These are phyloP conservation scores for Sarcodon sp. DNA, from an alignment of 768 basidiomycete species.

Conservation along the genomic window DNA sequence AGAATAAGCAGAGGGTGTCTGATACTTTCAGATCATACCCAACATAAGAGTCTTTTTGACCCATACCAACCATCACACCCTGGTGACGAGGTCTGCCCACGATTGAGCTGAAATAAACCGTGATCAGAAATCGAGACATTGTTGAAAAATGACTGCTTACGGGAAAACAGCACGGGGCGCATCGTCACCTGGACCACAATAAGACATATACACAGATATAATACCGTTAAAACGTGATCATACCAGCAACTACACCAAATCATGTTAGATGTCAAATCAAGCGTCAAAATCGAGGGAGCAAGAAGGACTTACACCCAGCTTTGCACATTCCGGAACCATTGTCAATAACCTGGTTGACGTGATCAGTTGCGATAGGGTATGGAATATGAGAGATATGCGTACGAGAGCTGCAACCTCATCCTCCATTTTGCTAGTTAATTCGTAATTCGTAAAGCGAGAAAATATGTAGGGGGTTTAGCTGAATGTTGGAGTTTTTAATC, in stretches of 20 bases:
- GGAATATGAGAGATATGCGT: constrained; percentile 9
- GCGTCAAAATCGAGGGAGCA: constrained; percentile 27
- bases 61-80: constrained; percentile 72
- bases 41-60: constrained; percentile 68
- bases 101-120: constrained; percentile 33
- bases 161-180: constrained; percentile 97
- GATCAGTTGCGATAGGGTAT: neutral
- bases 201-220: neutral
- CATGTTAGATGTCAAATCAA: constrained; percentile 75
- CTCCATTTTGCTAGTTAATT: constrained; percentile 29
- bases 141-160: constrained; percentile 33
- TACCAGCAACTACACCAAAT: constrained; percentile 50
- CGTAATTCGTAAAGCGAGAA: too few species aligned
- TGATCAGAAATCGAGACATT: neutral
- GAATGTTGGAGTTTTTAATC: neutral
- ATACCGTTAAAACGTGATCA: constrained; percentile 1
- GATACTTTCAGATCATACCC: constrained; percentile 25
- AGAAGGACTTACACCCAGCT: constrained; percentile 75
- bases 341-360: constrained; percentile 55
- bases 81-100: constrained; percentile 64
- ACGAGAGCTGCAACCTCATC: constrained; percentile 52
- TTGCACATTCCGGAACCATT: constrained; percentile 99
- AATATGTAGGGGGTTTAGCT: neutral
- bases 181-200: constrained; percentile 60
- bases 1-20: neutral